Conservation (phyloP, 352 stramenopile species). For the Phytophthora europaea region DNA sequence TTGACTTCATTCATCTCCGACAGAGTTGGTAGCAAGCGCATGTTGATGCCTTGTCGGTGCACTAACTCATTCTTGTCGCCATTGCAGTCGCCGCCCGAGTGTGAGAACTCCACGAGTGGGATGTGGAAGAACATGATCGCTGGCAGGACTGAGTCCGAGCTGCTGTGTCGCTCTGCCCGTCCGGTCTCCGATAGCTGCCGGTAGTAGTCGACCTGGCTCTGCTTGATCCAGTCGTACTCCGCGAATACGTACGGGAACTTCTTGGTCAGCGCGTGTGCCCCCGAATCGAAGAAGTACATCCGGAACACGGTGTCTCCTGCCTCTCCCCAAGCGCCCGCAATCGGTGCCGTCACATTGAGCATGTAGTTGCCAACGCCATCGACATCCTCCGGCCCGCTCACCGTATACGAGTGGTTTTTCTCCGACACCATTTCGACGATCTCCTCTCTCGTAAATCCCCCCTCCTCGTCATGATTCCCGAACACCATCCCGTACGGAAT, state of each 20-base stretch:
- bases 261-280: slow-evolving; percentile 31
- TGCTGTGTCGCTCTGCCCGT: slow-evolving; percentile 24
- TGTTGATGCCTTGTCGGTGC: slow-evolving; percentile 46
- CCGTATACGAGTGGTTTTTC: slow-evolving; percentile 55
- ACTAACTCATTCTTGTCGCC: slow-evolving; percentile 56
- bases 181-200: slow-evolving; percentile 36
- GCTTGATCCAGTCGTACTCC: slow-evolving; percentile 66
- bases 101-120: slow-evolving; percentile 59
- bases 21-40: slow-evolving; percentile 49
- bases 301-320: slow-evolving; percentile 45
- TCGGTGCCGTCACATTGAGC: slow-evolving; percentile 50
- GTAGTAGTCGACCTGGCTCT: slow-evolving; percentile 61
- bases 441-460: slow-evolving; percentile 39
- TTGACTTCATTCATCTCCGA: slow-evolving; percentile 67
- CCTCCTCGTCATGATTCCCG: slow-evolving; percentile 71
- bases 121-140: slow-evolving; percentile 81
- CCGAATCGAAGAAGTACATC: slow-evolving; percentile 76
- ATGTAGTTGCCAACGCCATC: slow-evolving; percentile 69
- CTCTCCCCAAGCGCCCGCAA: slow-evolving; percentile 41
- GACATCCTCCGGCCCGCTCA: slow-evolving; percentile 41
- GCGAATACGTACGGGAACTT: slow-evolving; percentile 45
- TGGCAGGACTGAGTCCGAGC: slow-evolving; percentile 30
- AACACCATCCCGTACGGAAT: slow-evolving; percentile 71
- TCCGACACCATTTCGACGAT: slow-evolving; percentile 47
- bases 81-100: slow-evolving; percentile 18